Evolutionary conservation across 2,329 filamentous ascomycete species (phyloP), one percentile per base, ranked within the genome.

Genomic region (Magnaporthales sp.): DNA sequence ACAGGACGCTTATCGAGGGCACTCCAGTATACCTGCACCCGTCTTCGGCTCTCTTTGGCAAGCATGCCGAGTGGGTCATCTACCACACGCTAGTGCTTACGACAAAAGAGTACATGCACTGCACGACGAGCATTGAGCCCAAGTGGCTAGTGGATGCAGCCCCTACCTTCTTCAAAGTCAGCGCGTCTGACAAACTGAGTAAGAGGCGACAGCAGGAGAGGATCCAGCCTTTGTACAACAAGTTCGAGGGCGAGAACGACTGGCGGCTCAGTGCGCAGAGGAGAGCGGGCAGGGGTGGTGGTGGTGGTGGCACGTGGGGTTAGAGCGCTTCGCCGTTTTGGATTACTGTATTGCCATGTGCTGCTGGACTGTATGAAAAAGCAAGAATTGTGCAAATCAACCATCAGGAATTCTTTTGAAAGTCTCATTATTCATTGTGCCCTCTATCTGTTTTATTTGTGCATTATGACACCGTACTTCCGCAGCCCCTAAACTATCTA

Each of bases 131-230:
- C 4, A 98, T 99, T 73, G 95, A 99, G 79, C 94, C 95, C 9
- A 97, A 96, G 74, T 90, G 88, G 88, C 85, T 99, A 26, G 93
- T 98, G 0, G 93, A 97, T 73, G 94, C 93, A 13, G 95, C 96
- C n/a, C 95, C 96, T 10, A 97, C 93, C 0, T 99, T 98, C 81
- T 99, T 98, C 87, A 97, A 96, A 84, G 92, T 98, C 4, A 94
- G 95, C 22, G 89, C 91, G 19, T 94, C 90, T 46, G 92, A 97
- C 75, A 84, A 87, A 67, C 78, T 99, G 73, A 94, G 90, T 70
- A 97, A 97, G 84, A 82, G 95, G 74, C 95, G 96, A 86, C 90
- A 92, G 82, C 92, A 92, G 0, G 95, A 99, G 83, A 85, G 94
- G 67, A 98, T 99, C 66, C 92, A 97, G 81, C 95, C 95, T 60